Evolutionary conservation across 2,329 filamentous ascomycete genomes (phyloP), one percentile per base, ranked within the genome.

Genomic region (Amphichorda felina): DNA sequence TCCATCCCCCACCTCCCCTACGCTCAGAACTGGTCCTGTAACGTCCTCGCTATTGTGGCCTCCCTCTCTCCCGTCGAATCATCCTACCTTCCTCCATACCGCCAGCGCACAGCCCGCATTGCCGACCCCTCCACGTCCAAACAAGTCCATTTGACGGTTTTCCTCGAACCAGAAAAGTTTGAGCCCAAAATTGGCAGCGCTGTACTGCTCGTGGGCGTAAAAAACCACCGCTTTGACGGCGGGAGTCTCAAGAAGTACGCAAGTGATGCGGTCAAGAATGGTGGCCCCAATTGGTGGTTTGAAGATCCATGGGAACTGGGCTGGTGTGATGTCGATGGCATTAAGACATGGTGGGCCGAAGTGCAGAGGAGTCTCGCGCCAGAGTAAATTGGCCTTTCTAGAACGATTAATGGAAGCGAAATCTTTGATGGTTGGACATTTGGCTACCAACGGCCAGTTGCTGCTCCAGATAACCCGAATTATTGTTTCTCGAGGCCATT

Each of bases 1-100:
- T 55, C 61, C 6, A 65, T 75, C 33, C 66, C 69, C 0, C 54
- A 63, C 40, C 59, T 75, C 1, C 70, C 69, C 2, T 74, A 70
- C 50, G 64, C 64, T 36, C 68, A 73, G 39, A 75, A 75, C 46
- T 75, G 69, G 70, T 66, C 64, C 31, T 61, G 68, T 48, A 74
- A 74, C 41, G 54, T 72, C 6, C 60, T 75, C 4, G 68, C 60
- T 37, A 57, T 75, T n/a, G 40, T 74, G 4, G 51, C 56, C 0
- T 60, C 61, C 2, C 50, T 74, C 4, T 67, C 64, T 0, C 57
- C 53, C 1, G 50, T 72, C 13, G 64, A 72, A 39, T 56, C 68
- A 2, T 67, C 64, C 0, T 56, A 61, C 3, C 53, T 73, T 5
- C 64, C 63, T 1, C 69, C 70, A 0, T 60, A 61, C 39, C 57